Percentiles rank a stretch among this genome's conserved stretches.
These are phyloP conservation scores for Arbutus unedo DNA, from an alignment of 148 eudicot species.

Conservation along the genomic window DNA sequence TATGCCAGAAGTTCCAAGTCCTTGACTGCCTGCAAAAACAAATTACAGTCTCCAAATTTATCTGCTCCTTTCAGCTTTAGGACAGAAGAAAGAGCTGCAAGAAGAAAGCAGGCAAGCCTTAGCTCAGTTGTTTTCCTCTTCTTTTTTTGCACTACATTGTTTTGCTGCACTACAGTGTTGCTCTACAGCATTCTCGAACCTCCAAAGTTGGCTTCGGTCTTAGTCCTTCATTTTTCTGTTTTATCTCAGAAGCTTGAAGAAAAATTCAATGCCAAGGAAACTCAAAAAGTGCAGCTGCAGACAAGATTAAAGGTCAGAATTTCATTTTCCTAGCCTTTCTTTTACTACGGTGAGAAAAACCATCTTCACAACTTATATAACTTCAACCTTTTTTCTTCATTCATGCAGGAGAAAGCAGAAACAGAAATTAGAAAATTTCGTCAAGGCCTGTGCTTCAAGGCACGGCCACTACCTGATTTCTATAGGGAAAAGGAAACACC, in stretches of 20 bases:
- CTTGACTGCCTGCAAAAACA: conserved; percentile 39
- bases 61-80: conserved; percentile 43
- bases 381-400: not conserved
- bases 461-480: conserved; percentile 59
- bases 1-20: conserved; percentile 41
- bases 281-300: conserved; percentile 38
- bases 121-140: not conserved
- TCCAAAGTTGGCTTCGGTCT: not conserved
- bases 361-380: not conserved
- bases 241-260: conserved; percentile 48
- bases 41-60: conserved; percentile 44
- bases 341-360: not conserved
- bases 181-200: too few species aligned
- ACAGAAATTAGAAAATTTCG: conserved; percentile 60
- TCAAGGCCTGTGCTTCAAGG: conserved; percentile 73
- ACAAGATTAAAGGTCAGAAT: conserved; percentile 38
- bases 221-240: not conserved
- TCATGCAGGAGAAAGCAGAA: conserved; percentile 73
- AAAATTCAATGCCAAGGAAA: conserved; percentile 44
- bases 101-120: conserved; percentile 51
- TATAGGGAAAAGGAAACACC: conserved; percentile 45
- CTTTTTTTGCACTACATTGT: not conserved
- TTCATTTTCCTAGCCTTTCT: not conserved
- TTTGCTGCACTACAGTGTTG: too few species aligned
- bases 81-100: conserved; percentile 57